A percentile compares a stretch with the other conserved stretches of the same genome.
Conservation (phyloP, 768 basidiomycete species). For the Rhizopogon vesiculosus region DNA sequence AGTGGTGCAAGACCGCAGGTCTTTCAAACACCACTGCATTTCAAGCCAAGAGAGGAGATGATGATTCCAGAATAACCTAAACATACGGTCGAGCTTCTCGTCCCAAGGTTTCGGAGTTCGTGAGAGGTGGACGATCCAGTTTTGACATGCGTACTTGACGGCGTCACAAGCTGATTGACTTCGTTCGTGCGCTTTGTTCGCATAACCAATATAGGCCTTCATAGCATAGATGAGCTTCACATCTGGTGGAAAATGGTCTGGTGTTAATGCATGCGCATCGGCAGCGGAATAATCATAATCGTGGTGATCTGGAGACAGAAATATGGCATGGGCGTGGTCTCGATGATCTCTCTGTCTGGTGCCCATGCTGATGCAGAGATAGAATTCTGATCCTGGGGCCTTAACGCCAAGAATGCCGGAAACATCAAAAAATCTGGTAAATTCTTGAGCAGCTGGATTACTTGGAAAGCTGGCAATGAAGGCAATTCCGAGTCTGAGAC, state of each 20-base stretch:
- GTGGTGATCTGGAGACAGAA: too few species aligned
- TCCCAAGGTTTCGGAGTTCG: background rate
- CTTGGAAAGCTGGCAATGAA: background rate
- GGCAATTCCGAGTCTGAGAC: background rate
- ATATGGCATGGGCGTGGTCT: too few species aligned
- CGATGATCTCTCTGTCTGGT: too few species aligned
- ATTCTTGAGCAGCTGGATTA: background rate
- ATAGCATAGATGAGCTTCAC: background rate
- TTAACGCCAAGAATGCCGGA: background rate
- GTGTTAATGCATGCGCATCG: background rate
- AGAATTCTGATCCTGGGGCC: background rate
- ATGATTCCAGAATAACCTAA: background rate
- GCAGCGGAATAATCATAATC: too few species aligned
- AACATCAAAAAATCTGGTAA: background rate
- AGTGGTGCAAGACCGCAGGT: background rate
- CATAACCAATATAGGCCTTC: background rate
- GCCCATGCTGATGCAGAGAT: too few species aligned
- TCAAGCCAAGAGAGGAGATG: background rate
- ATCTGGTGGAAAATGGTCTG: background rate
- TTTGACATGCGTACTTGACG: background rate
- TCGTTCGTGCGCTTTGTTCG: background rate
- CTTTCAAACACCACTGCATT: background rate
- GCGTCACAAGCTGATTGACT: background rate
- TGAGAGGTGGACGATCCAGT: background rate
- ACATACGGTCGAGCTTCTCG: background rate